Evolutionary conservation across 192 early-diverging fungal genomes (phyloP).

Genomic region (Coemansia sp.): DNA sequence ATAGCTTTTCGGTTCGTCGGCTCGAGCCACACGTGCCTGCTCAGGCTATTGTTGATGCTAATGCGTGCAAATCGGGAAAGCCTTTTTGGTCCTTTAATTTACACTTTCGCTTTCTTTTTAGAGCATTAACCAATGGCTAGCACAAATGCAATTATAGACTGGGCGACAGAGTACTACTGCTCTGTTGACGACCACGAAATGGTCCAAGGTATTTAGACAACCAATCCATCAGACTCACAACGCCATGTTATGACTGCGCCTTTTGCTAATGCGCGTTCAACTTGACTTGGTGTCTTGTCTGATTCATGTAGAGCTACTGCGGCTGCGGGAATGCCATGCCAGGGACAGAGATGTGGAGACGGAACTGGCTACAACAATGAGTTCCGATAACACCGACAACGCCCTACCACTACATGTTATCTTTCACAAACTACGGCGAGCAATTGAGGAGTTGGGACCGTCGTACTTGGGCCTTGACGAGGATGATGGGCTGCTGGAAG

Average conservation of each 20-base stretch:
- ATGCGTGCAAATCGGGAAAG: neutral
- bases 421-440: constrained; percentile 28
- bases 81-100: neutral
- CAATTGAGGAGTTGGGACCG: constrained; percentile 17
- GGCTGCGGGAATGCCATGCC: constrained; percentile 15
- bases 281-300: neutral
- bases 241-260: neutral
- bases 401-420: constrained; percentile 17
- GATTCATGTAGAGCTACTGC: constrained; percentile 20
- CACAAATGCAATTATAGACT: constrained; percentile 26
- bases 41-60: neutral
- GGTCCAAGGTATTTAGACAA: constrained; percentile 11
- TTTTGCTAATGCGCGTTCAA: neutral
- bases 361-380: neutral
- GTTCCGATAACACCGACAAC: neutral
- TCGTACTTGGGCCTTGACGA: constrained; percentile 33
- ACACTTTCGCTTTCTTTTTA: neutral
- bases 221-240: neutral
- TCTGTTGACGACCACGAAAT: constrained; percentile 33
- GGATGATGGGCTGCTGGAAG: constrained; percentile 12
- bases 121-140: neutral
- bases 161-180: constrained; percentile 47
- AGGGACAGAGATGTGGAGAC: neutral
- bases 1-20: neutral
- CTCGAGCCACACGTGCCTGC: constrained; percentile 9